Evolutionary conservation across 2,329 filamentous ascomycete genomes (phyloP).

Genomic region (Blastomyces gilchristii): DNA sequence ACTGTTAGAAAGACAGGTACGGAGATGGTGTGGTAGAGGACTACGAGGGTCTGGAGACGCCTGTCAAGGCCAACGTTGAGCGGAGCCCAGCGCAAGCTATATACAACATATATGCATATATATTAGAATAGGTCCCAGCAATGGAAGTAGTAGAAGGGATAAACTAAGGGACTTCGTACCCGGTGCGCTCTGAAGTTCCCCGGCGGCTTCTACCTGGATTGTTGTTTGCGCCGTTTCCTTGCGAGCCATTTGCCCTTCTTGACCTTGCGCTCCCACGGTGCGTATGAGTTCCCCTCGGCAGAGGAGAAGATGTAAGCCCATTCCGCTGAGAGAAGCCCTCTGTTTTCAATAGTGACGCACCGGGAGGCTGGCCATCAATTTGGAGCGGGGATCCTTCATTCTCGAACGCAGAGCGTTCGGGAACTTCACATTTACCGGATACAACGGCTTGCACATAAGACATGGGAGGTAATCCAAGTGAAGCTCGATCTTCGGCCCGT

Average conservation of each 20-base stretch:
- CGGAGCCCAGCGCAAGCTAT: constrained; percentile 73
- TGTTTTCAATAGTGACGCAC: neutral
- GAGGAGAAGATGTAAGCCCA: neutral
- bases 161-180: neutral
- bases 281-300: neutral
- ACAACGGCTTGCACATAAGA: constrained; percentile 5
- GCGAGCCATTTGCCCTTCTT: neutral
- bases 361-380: neutral
- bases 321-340: neutral
- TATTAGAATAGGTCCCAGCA: neutral
- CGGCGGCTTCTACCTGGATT: neutral
- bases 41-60: constrained; percentile 66
- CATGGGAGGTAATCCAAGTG: constrained; percentile 1
- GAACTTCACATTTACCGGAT: neutral
- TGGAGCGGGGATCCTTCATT: neutral
- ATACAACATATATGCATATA: neutral
- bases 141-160: neutral
- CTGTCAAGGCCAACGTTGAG: constrained; percentile 60
- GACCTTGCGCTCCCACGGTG: neutral
- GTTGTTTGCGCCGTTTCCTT: neutral
- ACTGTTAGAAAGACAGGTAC: constrained; percentile 61
- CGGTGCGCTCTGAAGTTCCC: neutral
- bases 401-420: neutral
- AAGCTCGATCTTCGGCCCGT: neutral
- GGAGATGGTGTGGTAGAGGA: constrained; percentile 61